Conservation (phyloP, 108 stramenopile species). For the Nitzschia sp. region DNA sequence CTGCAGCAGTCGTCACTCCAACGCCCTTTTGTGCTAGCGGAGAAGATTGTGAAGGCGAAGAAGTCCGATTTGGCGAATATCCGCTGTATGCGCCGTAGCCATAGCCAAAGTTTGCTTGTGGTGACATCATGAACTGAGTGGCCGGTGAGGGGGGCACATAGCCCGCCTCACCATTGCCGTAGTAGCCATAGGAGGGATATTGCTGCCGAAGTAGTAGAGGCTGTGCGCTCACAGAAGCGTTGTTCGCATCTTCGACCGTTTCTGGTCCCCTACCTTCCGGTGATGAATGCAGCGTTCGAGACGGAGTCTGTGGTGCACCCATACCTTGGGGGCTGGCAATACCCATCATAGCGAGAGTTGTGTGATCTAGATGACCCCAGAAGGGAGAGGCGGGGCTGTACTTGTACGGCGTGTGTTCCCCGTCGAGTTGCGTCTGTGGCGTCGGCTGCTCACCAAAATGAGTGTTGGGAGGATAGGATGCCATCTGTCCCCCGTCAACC, state of each 20-base stretch:
- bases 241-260: conserved; percentile 14
- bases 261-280: conserved; percentile 11
- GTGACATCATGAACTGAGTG: conserved; percentile 67
- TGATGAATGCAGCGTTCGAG: neutral
- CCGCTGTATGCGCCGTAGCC: conserved; percentile 33
- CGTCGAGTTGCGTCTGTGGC: neutral
- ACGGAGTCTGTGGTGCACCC: conserved; percentile 24
- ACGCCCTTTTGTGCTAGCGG: neutral
- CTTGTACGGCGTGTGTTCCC: conserved; percentile 37
- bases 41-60: neutral
- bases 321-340: conserved; percentile 37
- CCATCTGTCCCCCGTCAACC: neutral
- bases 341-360: conserved; percentile 45
- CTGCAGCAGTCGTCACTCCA: neutral
- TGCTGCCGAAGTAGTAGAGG: conserved; percentile 33
- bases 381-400: conserved; percentile 43
- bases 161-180: conserved; percentile 30
- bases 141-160: conserved; percentile 61
- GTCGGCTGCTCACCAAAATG: conserved; percentile 7
- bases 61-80: neutral
- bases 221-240: conserved; percentile 33
- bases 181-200: conserved; percentile 35
- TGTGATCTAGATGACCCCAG: conserved; percentile 58
- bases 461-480: neutral
- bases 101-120: conserved; percentile 43